Evolutionary conservation across 441 rosid species (phyloP), one percentile per base, ranked within the genome.

Genomic region (Croton laevigatus): DNA sequence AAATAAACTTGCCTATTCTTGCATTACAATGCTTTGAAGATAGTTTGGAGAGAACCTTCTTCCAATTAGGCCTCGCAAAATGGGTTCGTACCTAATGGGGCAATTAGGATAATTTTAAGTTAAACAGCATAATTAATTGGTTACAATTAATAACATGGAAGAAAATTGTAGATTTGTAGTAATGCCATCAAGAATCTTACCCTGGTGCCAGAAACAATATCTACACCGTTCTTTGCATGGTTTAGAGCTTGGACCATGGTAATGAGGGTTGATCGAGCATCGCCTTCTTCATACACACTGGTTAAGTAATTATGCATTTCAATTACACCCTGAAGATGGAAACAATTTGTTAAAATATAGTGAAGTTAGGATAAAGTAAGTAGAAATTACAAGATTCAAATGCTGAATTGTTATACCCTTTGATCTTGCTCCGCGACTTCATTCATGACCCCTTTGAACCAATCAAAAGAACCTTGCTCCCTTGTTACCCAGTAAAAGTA

Each of bases 231-330:
- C 73, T 96, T 96, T 53, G 99, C 99, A 76, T 96, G 98, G 75
- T 89, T 91, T 69, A 93, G 81, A 74, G 99, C 99, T 74, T 96
- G 99, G 59, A 96, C 99, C 99, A 96, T 91, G 46, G 97, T 93
- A 70, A 93, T 93, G 71, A 96, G 84, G 55, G 98, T 86, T 78
- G 99, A 96, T 72, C 97, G 84, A 23, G 99, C 99, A 75, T 95
- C 98, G 3, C 97, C 98, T 80, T 95, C 99, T 78, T 93, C 99
- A 63, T 95, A 95, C 36, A 95, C 99, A 71, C 97, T 95, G 44
- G 99, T 95, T 32, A 95, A 92, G 84, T 93, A 87, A 83, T 95
- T 95, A 82, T 93, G 99, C 84, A 95, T 81, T 81, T 95, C 98
- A 75, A 95, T 93, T 66, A 90, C 94, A 17, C 97, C 97, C 99